Evolutionary conservation across 257 asterid species (phyloP), one percentile per base, ranked within the genome.

Genomic region (Primulina tabacum): DNA sequence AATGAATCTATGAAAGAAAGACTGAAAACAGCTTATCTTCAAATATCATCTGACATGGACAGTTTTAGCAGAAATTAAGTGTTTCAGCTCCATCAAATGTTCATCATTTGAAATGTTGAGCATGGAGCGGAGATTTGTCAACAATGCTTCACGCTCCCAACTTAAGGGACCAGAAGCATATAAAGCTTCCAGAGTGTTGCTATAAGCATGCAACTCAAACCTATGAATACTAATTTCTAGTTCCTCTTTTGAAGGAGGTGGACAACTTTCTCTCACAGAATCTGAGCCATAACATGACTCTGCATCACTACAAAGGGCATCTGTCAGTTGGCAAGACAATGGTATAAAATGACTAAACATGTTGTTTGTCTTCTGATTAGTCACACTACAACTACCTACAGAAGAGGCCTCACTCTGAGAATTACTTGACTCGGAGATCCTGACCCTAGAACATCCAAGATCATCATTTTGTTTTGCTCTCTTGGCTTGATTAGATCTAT

Each of bases 61-160:
- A 70, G 75, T 81, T 79, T 82, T 79, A 82, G 84, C 70, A 75
- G 95, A 87, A 55, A 85, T 80, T 70, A 92, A 82, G 83, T 78
- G 71, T 86, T 84, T 92, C 70, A 92, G 81, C 91, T 87, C 93
- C 80, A 73, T 76, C 89, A 87, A 92, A 83, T 92, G 96, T 79
- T 89, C 97, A 78, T 92, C 97, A 83, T 92, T 86, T 77, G 95
- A 92, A 65, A 92, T 84, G 80, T 86, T 86, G 75, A 92, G 95
- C 83, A 77, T 75, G 64, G 82, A 87, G 60, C 97, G 96, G 69
- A 92, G 96, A 81, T 92, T 80, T 71, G 98, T 92, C 85, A 89
- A 73, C 77, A 92, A 67, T 59, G 87, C 79, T 83, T 92, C 96
- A 70, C 86, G 90, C 32, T 92, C 98, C 98, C 98, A 92, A 78